These are phyloP conservation scores for Fraxinus sp. DNA, from an alignment of 305 asterid genomes.

Conservation along the genomic window DNA sequence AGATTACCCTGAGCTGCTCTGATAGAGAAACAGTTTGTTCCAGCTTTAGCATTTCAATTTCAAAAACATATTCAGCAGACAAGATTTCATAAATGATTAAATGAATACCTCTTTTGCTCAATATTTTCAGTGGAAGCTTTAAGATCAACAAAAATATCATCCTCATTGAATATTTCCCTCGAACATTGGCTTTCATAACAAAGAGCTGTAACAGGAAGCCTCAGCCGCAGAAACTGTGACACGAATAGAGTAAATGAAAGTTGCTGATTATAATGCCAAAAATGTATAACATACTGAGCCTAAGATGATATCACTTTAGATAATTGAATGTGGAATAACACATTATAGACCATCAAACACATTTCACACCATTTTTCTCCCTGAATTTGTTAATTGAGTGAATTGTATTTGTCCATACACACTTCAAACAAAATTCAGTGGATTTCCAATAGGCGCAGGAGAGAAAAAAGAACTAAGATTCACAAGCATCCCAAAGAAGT, in stretches of 20 bases:
- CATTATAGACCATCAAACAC: not conserved
- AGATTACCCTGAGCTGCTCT: slow-evolving; percentile 43
- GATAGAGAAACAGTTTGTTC: slow-evolving; percentile 7
- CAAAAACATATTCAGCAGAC: slow-evolving; percentile 18
- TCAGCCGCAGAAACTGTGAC: slow-evolving; percentile 76
- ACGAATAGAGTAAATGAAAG: slow-evolving; percentile 29
- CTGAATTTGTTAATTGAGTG: not conserved
- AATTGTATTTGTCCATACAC: not conserved
- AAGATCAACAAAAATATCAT: slow-evolving; percentile 36
- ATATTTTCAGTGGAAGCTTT: slow-evolving; percentile 37
- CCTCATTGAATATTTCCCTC: slow-evolving; percentile 65
- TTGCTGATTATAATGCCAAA: not conserved
- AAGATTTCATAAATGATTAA: not conserved
- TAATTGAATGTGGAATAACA: not conserved
- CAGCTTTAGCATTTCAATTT: slow-evolving; percentile 19
- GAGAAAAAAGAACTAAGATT: slow-evolving; percentile 6
- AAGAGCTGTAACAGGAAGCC: slow-evolving; percentile 82
- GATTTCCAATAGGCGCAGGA: not conserved
- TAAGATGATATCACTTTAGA: not conserved
- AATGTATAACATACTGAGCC: not conserved
- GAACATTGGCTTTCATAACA: slow-evolving; percentile 85
- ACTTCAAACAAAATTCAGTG: not conserved
- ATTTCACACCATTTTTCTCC: not conserved
- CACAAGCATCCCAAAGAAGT: not conserved
- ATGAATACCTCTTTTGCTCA: slow-evolving; percentile 49